These are phyloP conservation scores for Verruconis gallopava DNA, from an alignment of 2,329 filamentous ascomycete species.

Conservation along the genomic window DNA sequence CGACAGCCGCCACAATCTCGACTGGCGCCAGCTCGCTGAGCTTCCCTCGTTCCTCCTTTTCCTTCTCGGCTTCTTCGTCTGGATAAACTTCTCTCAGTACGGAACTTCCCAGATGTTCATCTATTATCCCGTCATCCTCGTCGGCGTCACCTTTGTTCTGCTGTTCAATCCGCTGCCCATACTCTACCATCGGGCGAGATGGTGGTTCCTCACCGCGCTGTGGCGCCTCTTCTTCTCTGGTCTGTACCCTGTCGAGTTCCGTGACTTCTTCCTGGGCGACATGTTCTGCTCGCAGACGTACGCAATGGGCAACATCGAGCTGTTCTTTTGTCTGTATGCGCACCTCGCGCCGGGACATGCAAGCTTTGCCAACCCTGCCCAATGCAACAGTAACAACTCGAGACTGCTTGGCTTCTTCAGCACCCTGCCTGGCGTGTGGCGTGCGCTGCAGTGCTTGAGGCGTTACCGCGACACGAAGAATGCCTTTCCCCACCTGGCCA, in stretches of 20 bases:
- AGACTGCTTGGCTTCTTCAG: conserved; percentile 75
- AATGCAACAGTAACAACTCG: conserved; percentile 80
- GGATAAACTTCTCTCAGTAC: conserved; percentile 72
- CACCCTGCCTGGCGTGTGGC: conserved; percentile 76
- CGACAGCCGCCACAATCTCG: conserved; percentile 69
- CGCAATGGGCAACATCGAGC: conserved; percentile 71
- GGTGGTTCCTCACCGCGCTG: conserved; percentile 79
- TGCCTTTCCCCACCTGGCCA: conserved; percentile 82
- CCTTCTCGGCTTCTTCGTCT: conserved; percentile 64
- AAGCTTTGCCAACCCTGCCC: conserved; percentile 55
- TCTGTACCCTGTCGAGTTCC: conserved; percentile 85
- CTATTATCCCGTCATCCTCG: conserved; percentile 75
- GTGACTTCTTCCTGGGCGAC: conserved; percentile 94
- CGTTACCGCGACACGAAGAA: conserved; percentile 81
- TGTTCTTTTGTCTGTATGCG: conserved; percentile 94
- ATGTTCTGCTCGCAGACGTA: conserved; percentile 97
- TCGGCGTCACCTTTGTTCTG: conserved; percentile 52
- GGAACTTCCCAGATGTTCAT: conserved; percentile 57
- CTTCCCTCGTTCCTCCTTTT: conserved; percentile 77
- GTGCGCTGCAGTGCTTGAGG: conserved; percentile 76
- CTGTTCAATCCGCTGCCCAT: conserved; percentile 65
- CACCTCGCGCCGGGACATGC: conserved; percentile 22
- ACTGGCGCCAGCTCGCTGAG: conserved; percentile 81
- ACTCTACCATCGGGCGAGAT: conserved; percentile 62
- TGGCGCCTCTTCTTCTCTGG: conserved; percentile 78